phyloP scores from a whole-genome alignment of 2,329 filamentous ascomycete genomes.

The Exophiala spinifera region DNA sequence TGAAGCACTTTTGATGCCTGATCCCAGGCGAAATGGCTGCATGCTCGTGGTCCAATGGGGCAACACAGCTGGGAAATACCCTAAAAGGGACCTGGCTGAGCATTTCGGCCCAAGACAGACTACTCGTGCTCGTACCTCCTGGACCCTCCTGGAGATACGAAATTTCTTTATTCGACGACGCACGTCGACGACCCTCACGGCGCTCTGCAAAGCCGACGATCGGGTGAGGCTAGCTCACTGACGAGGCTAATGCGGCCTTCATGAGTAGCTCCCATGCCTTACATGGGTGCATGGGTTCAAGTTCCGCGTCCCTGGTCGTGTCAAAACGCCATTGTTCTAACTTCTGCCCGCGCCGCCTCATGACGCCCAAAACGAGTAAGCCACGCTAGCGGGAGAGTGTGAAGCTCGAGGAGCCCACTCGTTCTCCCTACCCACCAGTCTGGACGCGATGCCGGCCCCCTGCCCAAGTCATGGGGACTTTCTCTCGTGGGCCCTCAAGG shows the following conservation, averaged over 20 bases:
- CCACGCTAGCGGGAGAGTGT: neutral
- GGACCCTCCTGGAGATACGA: neutral
- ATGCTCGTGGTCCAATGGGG: conserved; percentile 19
- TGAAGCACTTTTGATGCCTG: conserved; percentile 19
- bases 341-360: conserved; percentile 12
- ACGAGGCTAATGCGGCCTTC: conserved; percentile 6
- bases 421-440: neutral
- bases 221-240: conserved; percentile 9
- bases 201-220: conserved; percentile 17
- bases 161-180: neutral
- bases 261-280: conserved; percentile 14
- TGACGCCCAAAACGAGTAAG: neutral
- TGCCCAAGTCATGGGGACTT: conserved; percentile 13
- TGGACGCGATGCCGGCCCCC: neutral
- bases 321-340: conserved; percentile 12
- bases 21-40: conserved; percentile 21
- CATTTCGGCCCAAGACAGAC: neutral
- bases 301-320: conserved; percentile 17
- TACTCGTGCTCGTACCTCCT: neutral
- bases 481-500: conserved; percentile 1
- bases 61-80: neutral
- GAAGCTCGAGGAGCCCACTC: neutral
- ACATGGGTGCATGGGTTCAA: conserved; percentile 22
- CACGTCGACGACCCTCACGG: conserved; percentile 1
- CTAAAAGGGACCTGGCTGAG: neutral